Evolutionary conservation across 805 yeast species (phyloP), one percentile per base, ranked within the genome.

Genomic region (Hanseniaspora meyeri): DNA sequence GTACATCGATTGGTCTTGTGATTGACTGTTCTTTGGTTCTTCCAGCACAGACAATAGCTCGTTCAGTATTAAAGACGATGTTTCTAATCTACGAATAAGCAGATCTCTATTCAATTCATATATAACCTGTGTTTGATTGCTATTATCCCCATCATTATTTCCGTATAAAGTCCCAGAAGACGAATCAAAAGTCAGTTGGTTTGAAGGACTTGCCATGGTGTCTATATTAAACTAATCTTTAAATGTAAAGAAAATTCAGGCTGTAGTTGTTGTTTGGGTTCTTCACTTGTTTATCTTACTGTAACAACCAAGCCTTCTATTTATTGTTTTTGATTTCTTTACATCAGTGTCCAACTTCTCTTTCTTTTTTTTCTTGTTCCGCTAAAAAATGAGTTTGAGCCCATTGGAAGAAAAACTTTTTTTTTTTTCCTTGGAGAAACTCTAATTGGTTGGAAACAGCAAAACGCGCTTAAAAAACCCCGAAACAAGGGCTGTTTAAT

Each of bases 81-180:
- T 17, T 14, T 53, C 24, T 9, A 53, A 20, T 46, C 57, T 38
- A n/a, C 40, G 34, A n/a, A 53, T 27, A 17, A 53, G 48, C 19
- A 29, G 31, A 27, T 53, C 57, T 39, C 57, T 53, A 14, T 53
- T 53, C 36, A 53, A 29, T 37, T 53, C 57, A 39, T 53, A 53
- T 4, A 43, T 17, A 12, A 53, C 31, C 11, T 53, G 57, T 16
- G 57, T 53, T 37, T 53, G 50, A 27, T 37, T 43, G 6, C 36
- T 38, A 4, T 32, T 29, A 14, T 37, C 45, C 6, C 24, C 24
- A 7, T 29, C 40, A 20, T 19, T 38, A 4, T 12, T 20, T 38
- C 45, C 50, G 14, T 32, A 24, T 32, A 51, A 36, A 29, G 32
- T 36, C 12, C 55, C 55, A 10, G 55, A 43, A 36, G 55, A 36